Evolutionary conservation across 768 basidiomycete genomes (phyloP).

Genomic region (Tephrocybe sp.): DNA sequence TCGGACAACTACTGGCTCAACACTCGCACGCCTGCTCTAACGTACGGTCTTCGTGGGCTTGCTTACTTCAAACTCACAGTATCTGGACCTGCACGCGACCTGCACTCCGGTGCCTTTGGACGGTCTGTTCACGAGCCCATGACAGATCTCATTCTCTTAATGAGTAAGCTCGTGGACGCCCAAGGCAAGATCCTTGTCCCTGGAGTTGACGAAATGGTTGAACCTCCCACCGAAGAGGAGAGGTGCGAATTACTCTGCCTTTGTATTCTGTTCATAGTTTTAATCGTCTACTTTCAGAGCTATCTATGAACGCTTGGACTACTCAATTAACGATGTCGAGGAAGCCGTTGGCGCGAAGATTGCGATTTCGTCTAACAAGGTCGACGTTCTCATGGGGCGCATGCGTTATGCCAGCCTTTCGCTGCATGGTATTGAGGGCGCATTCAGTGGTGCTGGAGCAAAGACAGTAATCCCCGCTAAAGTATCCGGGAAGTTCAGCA

Average conservation of each 20-base stretch:
- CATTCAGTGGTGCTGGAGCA: slow-evolving; percentile 76
- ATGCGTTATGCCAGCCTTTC: slow-evolving; percentile 91
- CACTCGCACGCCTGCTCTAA: slow-evolving; percentile 73
- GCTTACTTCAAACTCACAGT: slow-evolving; percentile 83
- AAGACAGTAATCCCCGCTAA: slow-evolving; percentile 96
- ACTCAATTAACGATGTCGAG: slow-evolving; percentile 70
- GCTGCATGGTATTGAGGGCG: slow-evolving; percentile 94
- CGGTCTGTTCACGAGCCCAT: slow-evolving; percentile 86
- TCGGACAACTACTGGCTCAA: slow-evolving; percentile 96
- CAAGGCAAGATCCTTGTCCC: slow-evolving; percentile 85
- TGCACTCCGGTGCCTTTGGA: slow-evolving; percentile 90
- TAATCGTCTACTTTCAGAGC: slow-evolving; percentile 34
- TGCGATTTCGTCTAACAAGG: slow-evolving; percentile 75
- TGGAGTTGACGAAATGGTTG: slow-evolving; percentile 84
- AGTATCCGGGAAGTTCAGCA: slow-evolving; percentile 89
- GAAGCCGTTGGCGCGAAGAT: slow-evolving; percentile 72
- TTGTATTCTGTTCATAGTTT: background rate
- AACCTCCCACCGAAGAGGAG: slow-evolving; percentile 70
- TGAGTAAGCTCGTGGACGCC: slow-evolving; percentile 81
- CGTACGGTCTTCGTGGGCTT: slow-evolving; percentile 87
- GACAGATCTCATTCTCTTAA: slow-evolving; percentile 84
- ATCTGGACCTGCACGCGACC: slow-evolving; percentile 79
- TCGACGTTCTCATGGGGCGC: slow-evolving; percentile 81
- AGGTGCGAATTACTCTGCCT: slow-evolving; percentile 38
- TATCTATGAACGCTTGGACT: slow-evolving; percentile 75